Evolutionary conservation across 2,329 filamentous ascomycete genomes (phyloP).

Genomic region (Xylaria sp.): DNA sequence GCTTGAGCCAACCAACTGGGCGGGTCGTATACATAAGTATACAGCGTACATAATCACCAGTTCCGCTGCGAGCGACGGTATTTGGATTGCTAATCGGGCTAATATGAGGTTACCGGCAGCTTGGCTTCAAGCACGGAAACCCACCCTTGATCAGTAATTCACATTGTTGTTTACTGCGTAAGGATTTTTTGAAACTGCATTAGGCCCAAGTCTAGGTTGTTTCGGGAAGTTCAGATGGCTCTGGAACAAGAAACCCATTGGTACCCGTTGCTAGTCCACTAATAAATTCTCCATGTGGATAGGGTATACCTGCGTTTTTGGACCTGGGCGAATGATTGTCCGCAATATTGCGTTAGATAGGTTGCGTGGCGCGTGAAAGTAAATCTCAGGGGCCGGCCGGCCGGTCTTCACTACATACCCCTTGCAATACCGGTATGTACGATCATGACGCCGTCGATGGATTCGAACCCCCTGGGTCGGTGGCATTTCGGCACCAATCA

Average conservation of each 20-base stretch:
- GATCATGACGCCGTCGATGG: not conserved
- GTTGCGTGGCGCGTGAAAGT: not conserved
- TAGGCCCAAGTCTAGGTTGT: not conserved
- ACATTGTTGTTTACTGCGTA: not conserved
- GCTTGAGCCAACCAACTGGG: slow-evolving; percentile 6
- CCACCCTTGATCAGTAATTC: not conserved
- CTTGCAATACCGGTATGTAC: slow-evolving; percentile 10
- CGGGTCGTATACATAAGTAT: not conserved
- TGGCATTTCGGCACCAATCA: slow-evolving; percentile 22
- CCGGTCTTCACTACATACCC: not conserved
- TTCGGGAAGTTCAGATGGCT: slow-evolving; percentile 7
- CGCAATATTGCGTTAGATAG: not conserved
- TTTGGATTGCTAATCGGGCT: not conserved
- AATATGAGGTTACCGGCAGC: no score
- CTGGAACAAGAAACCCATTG: not conserved
- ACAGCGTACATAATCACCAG: not conserved
- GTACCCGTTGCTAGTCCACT: not conserved
- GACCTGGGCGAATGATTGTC: not conserved
- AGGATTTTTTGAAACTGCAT: not conserved
- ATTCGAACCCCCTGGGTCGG: slow-evolving; percentile 2
- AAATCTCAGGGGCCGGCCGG: not conserved
- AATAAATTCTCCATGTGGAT: not conserved
- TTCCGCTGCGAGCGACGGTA: not conserved
- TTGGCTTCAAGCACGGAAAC: not conserved
- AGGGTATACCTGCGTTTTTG: not conserved